A percentile compares a stretch with the other conserved stretches of the same genome.
Evolutionary conservation across 2,329 filamentous ascomycete genomes (phyloP).

Genomic region (Trichophyton equinum): DNA sequence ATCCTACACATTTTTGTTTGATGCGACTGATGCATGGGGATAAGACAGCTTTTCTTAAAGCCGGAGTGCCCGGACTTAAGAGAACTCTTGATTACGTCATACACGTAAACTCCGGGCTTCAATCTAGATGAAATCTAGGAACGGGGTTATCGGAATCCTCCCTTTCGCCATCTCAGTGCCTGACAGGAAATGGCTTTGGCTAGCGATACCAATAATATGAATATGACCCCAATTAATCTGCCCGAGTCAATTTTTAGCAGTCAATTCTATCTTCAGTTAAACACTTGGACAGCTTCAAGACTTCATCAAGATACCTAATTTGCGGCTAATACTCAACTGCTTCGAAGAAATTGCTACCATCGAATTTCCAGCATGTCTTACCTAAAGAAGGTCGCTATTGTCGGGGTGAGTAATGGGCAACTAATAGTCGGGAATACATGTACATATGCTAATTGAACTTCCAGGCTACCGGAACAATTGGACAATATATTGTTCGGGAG

Average conservation of each 20-base stretch:
- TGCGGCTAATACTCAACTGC: too few relatives aligned
- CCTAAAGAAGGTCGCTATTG: neutral
- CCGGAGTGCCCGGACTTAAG: neutral
- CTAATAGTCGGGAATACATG: neutral
- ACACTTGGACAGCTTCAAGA: neutral
- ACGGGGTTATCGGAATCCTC: neutral
- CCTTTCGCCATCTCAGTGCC: neutral
- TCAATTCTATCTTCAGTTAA: neutral
- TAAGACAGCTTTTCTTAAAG: neutral
- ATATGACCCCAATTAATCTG: neutral
- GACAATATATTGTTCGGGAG: conserved; percentile 18
- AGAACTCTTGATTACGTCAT: neutral
- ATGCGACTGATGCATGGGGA: neutral
- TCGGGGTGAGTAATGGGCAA: neutral
- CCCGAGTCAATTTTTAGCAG: neutral
- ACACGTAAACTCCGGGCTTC: neutral
- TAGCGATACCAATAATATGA: neutral
- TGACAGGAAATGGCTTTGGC: neutral
- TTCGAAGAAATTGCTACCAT: neutral
- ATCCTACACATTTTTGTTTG: too few relatives aligned
- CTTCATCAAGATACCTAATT: neutral
- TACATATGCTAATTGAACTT: neutral
- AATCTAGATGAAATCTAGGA: neutral
- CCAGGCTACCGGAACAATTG: conserved; percentile 27
- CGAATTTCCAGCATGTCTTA: neutral